Conservation (phyloP, 2,329 filamentous ascomycete genomes). For the Ceratocystis ficicola region DNA sequence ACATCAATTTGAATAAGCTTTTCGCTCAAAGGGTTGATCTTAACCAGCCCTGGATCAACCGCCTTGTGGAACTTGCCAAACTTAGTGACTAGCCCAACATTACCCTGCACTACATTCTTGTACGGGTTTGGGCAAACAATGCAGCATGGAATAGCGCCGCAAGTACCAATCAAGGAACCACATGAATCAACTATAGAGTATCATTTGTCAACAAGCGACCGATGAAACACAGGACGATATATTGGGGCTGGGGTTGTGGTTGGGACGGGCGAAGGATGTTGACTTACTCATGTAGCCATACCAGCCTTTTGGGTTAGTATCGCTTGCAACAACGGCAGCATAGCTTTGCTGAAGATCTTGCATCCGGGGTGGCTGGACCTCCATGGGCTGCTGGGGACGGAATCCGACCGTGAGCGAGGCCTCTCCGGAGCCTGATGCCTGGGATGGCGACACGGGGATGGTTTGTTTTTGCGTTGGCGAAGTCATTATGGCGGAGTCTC, state of each 20-base stretch:
- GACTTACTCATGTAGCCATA: constrained; percentile 73
- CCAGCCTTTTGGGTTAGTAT: constrained; percentile 68
- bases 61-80: constrained; percentile 92
- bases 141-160: constrained; percentile 85
- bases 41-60: constrained; percentile 91
- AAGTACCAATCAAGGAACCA: constrained; percentile 60
- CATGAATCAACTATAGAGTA: constrained; percentile 52
- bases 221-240: background rate
- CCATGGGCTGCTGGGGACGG: constrained; percentile 44
- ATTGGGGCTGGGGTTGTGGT: background rate
- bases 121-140: constrained; percentile 89
- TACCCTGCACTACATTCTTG: constrained; percentile 82
- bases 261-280: background rate
- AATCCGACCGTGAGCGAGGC: constrained; percentile 32
- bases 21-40: constrained; percentile 93
- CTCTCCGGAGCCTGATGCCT: background rate
- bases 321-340: constrained; percentile 50
- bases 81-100: constrained; percentile 89
- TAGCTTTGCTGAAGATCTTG: constrained; percentile 80
- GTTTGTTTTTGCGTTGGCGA: background rate
- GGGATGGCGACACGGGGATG: background rate
- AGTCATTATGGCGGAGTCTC: background rate
- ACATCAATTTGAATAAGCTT: constrained; percentile 85
- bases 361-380: constrained; percentile 65
- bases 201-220: background rate